Base-by-base conservation (phyloP, 768 basidiomycete genomes). In the Lepiota venenata region DNA sequence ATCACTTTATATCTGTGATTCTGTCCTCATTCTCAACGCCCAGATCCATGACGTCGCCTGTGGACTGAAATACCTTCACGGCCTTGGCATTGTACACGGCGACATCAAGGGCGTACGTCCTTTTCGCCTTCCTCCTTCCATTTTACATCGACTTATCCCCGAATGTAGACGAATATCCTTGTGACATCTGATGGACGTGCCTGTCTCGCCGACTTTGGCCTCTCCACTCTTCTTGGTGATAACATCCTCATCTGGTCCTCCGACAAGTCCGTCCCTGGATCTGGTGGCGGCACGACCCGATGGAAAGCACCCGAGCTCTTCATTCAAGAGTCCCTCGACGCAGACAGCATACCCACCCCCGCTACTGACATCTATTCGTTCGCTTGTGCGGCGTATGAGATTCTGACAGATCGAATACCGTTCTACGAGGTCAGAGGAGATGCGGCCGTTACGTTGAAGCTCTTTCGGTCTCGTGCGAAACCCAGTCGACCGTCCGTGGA, bases 371-470 rank as follows among this genome's bases (percentile, higher is more conserved):
- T 57, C n/a, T 60, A 60, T 41, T 57, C 59, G 9, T 48, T 57
- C 18, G 56, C 48, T 29, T 57, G 56, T 44, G 51, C 54, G 3
- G 56, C 42, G 37, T 60, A 60, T 20, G 59, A 60, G 44, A 48
- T 57, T 37, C 37, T 60, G 43, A 60, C 59, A 1, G 63, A 58
- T 14, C 54, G 55, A 8, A 46, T 64, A 10, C 66, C 66, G 3
- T 67, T 65, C 50, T 52, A 52, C 39, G 58, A 65, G 36, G 41
- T 52, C 9, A 47, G 45, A n/a, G 58, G 58, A 3, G 64, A 60
- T 16, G 43, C 55, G 4, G 57, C 63, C 18, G 52, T 66, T n/a
- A 57, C 35, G n/a, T 32, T 55, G n/a, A 55, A 47, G 20, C n/a
- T 55, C 27, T 41, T 47, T 21, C 40, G 36, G 11, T 48, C 53